A percentile compares a stretch with the other conserved stretches of the same genome.
Conservation (phyloP, 768 basidiomycete genomes). For the Rhodotorula paludigena region DNA sequence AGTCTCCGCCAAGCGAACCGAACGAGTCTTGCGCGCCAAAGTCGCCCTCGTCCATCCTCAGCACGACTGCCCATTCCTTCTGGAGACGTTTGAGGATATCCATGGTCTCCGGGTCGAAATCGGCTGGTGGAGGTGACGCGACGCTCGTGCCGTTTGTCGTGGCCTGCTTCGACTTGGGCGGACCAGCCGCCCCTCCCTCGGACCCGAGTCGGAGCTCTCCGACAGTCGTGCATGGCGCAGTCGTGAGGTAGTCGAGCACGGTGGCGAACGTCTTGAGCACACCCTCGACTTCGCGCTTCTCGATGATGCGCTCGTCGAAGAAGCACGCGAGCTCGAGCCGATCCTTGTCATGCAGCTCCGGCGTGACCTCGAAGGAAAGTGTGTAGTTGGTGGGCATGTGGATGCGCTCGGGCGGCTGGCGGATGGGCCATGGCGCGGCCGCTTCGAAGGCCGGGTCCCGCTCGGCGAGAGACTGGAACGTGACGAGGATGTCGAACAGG, state of each 20-base stretch:
- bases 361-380: slow-evolving; percentile 39
- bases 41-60: slow-evolving; percentile 10
- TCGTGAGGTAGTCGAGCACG: slow-evolving; percentile 25
- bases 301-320: slow-evolving; percentile 26
- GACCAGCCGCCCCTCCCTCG: neutral
- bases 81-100: neutral
- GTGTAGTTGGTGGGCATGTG: slow-evolving; percentile 39
- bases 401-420: slow-evolving; percentile 34
- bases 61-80: slow-evolving; percentile 19
- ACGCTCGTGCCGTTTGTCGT: neutral
- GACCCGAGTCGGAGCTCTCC: slow-evolving; percentile 18
- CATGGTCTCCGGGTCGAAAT: neutral
- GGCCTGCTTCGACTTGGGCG: too few species aligned
- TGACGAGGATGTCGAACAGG: slow-evolving; percentile 38
- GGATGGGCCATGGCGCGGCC: slow-evolving; percentile 30
- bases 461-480: slow-evolving; percentile 36
- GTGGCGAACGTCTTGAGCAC: slow-evolving; percentile 15
- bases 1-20: slow-evolving; percentile 31
- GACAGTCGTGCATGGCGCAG: slow-evolving; percentile 31
- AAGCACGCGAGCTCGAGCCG: slow-evolving; percentile 35
- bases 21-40: slow-evolving; percentile 21
- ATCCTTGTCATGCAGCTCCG: slow-evolving; percentile 30
- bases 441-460: slow-evolving; percentile 10
- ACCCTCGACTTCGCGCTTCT: slow-evolving; percentile 7
- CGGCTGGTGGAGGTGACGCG: neutral